phyloP scores from a whole-genome alignment of 208 protist genomes.

The Trypanosomatidae sp. region DNA sequence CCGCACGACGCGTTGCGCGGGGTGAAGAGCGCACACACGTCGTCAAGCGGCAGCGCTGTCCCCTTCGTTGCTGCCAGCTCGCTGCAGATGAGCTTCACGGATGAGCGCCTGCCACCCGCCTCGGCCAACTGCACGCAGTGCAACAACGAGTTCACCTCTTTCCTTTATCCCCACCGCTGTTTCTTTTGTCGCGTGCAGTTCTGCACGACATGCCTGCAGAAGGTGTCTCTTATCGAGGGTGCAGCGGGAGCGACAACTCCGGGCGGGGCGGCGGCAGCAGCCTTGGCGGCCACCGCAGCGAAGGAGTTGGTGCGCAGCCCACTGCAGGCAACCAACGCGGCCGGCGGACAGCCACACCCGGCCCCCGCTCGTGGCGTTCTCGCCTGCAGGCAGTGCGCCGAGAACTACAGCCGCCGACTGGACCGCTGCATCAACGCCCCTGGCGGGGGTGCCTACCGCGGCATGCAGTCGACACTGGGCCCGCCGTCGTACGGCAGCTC shows the following conservation, averaged over 20 bases:
- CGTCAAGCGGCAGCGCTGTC: no score
- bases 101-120: slow-evolving; percentile 41
- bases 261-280: background rate
- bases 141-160: slow-evolving; percentile 59
- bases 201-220: slow-evolving; percentile 54
- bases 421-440: slow-evolving; percentile 31
- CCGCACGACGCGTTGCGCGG: background rate
- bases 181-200: slow-evolving; percentile 68
- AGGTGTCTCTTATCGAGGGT: slow-evolving; percentile 19
- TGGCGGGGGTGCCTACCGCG: slow-evolving; percentile 22
- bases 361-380: slow-evolving; percentile 17
- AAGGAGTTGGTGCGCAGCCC: no score
- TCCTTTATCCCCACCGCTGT: slow-evolving; percentile 60
- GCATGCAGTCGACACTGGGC: slow-evolving; percentile 25
- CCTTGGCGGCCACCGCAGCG: background rate
- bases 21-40: background rate
- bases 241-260: background rate
- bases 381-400: slow-evolving; percentile 59
- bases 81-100: slow-evolving; percentile 15
- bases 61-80: background rate
- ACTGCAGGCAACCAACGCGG: no score
- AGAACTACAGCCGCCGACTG: slow-evolving; percentile 53
- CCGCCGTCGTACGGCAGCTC: background rate
- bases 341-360: no score
- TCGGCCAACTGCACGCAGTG: slow-evolving; percentile 51